Evolutionary conservation across 78 protist genomes (phyloP), one percentile per base, ranked within the genome.

Genomic region (Emiliania huxleyi): DNA sequence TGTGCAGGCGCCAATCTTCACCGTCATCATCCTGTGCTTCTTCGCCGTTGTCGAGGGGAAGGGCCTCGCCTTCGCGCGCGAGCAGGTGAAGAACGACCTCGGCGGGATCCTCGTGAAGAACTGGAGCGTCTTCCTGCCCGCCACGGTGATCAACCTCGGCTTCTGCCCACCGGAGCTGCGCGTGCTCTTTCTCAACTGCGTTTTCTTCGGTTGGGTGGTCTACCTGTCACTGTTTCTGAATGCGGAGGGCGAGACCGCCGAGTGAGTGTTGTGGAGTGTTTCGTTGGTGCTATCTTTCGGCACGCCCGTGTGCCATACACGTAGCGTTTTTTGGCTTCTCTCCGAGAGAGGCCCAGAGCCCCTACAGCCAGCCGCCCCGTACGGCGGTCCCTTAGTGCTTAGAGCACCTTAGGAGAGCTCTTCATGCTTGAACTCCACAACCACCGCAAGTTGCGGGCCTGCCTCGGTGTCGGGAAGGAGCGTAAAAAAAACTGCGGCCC

Each of bases 31-130:
- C 42, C 81, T 71, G 1, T 71, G 5, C 37, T 71, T 71, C n/a
- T 71, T 71, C 21, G 81, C 81, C 2, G 81, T 71, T 22, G 81
- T 71, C 21, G 81, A 71, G 81, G 81, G 81, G 19, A 71, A 71
- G 42, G 81, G 81, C 45, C 5, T 71, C 18, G 43, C n/a, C 29
- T 71, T 15, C 21, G 81, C 81, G 3, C 3, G 21, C 45, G 42
- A 71, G 18, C 81, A 71, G 42, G 42, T 71, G 44, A 29, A 35
- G 81, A 71, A 29, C 42, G 81, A 71, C 33, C 81, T 71, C 45
- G 81, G 81, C 12, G 81, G 81, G n/a, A 71, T 71, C 81, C 81
- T 71, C 45, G 22, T 71, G 19, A 71, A 71, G 81, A 71, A 71
- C 42, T 71, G 81, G 81, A 18, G 33, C 25, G 81, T 71, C 42